A percentile compares a stretch with the other conserved stretches of the same genome.
Evolutionary conservation across 1,284 basidiomycete genomes (phyloP).

Genomic region (Sporisorium sorghi): DNA sequence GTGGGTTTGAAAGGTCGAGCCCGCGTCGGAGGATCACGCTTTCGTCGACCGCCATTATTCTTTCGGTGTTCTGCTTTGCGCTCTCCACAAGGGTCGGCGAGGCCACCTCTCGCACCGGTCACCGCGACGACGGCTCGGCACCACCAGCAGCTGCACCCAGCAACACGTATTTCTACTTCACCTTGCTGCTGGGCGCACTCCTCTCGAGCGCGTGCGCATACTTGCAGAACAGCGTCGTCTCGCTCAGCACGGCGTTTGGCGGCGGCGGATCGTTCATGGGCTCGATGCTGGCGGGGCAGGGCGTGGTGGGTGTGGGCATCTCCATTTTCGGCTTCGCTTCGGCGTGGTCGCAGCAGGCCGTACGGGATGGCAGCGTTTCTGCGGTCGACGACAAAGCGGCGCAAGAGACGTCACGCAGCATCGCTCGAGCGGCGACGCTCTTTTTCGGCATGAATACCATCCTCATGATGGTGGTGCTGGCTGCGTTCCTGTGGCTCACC

Average conservation of each 20-base stretch:
- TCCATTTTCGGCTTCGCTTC: conserved; percentile 57
- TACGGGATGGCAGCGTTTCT: conserved; percentile 1
- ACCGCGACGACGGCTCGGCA: conserved; percentile 1
- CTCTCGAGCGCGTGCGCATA: conserved; percentile 59
- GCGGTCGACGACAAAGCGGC: conserved; percentile 10
- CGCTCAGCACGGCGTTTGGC: conserved; percentile 59
- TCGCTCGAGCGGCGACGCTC: conserved; percentile 49
- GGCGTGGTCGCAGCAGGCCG: conserved; percentile 44
- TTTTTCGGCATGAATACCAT: conserved; percentile 51
- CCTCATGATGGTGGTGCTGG: conserved; percentile 45
- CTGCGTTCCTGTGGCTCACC: conserved; percentile 43
- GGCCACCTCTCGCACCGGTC: not conserved
- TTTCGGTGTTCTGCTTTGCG: conserved; percentile 42
- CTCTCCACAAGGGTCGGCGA: conserved; percentile 35
- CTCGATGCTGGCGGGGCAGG: conserved; percentile 63
- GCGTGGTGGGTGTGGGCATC: conserved; percentile 56
- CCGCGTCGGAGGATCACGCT: conserved; percentile 40
- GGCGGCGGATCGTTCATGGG: conserved; percentile 55
- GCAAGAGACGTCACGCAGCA: conserved; percentile 29
- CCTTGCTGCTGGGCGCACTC: conserved; percentile 36
- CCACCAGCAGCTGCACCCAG: conserved; percentile 2
- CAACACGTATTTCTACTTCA: conserved; percentile 49
- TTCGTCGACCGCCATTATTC: conserved; percentile 35
- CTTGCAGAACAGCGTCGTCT: conserved; percentile 63
- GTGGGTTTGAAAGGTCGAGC: conserved; percentile 47